Base-by-base conservation (phyloP, 257 asterid species). In the Gentiana dahurica region DNA sequence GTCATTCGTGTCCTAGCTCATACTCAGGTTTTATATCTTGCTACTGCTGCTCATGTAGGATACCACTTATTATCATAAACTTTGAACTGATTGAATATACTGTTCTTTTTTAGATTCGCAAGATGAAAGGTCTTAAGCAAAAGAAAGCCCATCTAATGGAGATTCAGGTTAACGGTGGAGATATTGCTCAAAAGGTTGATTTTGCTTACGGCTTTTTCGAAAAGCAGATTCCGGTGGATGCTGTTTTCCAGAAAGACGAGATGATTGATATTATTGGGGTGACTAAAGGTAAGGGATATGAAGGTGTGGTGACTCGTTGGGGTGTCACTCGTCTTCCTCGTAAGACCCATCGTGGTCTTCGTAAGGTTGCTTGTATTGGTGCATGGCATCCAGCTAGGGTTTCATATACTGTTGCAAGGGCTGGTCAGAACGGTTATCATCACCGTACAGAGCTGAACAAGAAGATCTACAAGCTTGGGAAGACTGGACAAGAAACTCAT, bases 361-460 rank as follows among this genome's bases (percentile, higher is more conserved):
- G 95, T 38, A 86, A 86, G 80, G 95, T 86, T 44, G 95, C 95
- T 1, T 86, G 95, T 77, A 86, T 86, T 61, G 95, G 95, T 36
- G 87, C 95, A 1, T 86, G 95, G 95, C 95, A 87, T 73, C 95
- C 95, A 12, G 95, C 95, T 1, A 74, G 95, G 72, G 95, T 87
- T 13, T 87, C 95, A 0, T 87, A 68, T 59, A 87, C 94, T 1
- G 91, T 84, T 35, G 94, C 94, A n/a, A 74, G 94, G 68, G 95
- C 94, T 56, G 95, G 95, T 41, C 95, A 86, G 69, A 86, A 83
- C 59, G 95, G 95, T 10, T 86, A 83, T 67, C 95, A 86, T 65
- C 95, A 86, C 63, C 75, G 95, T 50, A 86, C 95, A 0, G 95
- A 86, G 80, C 15, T 86, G 94, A 84, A 84, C 81, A 87, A 84